These are phyloP conservation scores for Bipolaris zeicola DNA, from an alignment of 2,329 filamentous ascomycete species.

Conservation along the genomic window DNA sequence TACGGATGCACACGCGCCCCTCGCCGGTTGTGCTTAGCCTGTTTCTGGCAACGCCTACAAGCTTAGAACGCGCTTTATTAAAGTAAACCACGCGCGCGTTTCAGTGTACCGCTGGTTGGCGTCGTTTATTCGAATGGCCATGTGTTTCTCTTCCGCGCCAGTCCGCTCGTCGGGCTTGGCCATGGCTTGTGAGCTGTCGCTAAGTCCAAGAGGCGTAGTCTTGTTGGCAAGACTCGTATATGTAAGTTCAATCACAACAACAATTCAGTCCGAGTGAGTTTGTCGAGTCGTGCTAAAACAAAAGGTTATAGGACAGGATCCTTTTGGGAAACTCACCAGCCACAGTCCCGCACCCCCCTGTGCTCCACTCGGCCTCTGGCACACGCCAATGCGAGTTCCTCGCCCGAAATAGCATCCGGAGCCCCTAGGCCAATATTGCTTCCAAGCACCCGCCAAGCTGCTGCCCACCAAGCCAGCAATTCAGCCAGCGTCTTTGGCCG, in stretches of 20 bases:
- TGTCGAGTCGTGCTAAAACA: neutral
- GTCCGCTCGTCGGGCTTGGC: neutral
- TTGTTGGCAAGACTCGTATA: too few species aligned
- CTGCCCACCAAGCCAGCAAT: too few species aligned
- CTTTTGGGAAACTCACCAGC: neutral
- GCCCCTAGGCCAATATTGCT: neutral
- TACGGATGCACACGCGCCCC: too few species aligned
- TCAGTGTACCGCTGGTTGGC: neutral
- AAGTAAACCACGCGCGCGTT: neutral
- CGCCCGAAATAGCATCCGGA: neutral
- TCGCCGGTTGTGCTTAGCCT: neutral
- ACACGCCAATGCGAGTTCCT: neutral
- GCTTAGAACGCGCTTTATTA: neutral
- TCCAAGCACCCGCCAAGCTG: neutral
- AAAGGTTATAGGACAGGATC: neutral
- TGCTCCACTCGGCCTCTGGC: neutral
- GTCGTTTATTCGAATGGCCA: neutral
- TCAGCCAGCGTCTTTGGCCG: too few species aligned
- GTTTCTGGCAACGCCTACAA: neutral
- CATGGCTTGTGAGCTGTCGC: too few species aligned
- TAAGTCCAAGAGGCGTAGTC: too few species aligned
- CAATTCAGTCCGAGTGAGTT: too few species aligned
- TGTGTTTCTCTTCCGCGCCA: neutral
- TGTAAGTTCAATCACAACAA: too few species aligned
- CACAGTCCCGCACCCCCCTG: neutral